Conservation (phyloP, 495 filamentous ascomycete species). For the Penicillium dipodomyicola region DNA sequence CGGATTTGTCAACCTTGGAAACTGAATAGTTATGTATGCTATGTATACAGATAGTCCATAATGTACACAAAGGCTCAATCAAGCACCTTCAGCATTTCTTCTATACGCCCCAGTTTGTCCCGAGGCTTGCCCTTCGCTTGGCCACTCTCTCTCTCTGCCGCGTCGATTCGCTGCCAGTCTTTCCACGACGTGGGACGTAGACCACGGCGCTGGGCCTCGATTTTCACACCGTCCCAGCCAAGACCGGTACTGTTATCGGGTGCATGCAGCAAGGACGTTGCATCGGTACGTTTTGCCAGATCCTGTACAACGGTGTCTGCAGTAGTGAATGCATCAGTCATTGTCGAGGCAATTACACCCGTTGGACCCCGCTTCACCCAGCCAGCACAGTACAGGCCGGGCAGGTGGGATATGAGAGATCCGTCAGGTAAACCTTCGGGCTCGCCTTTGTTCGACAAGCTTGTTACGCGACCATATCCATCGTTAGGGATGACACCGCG, state of each 20-base stretch:
- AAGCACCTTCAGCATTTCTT: slow-evolving; percentile 74
- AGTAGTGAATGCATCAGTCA: slow-evolving; percentile 91
- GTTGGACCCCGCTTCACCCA: slow-evolving; percentile 97
- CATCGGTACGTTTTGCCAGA: slow-evolving; percentile 46
- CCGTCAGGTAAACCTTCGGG: slow-evolving; percentile 33
- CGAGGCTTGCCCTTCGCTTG: slow-evolving; percentile 67
- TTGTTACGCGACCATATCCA: slow-evolving; percentile 67
- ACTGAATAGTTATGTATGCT: background rate
- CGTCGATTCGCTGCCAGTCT: slow-evolving; percentile 86
- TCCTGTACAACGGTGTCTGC: slow-evolving; percentile 77
- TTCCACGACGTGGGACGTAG: slow-evolving; percentile 62
- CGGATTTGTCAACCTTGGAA: slow-evolving; percentile 14
- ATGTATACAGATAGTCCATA: slow-evolving; percentile 5
- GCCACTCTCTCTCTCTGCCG: slow-evolving; percentile 68
- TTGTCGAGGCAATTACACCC: slow-evolving; percentile 92
- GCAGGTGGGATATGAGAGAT: slow-evolving; percentile 51
- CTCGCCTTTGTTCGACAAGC: slow-evolving; percentile 23
- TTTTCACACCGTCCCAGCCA: slow-evolving; percentile 76
- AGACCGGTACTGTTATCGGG: slow-evolving; percentile 41
- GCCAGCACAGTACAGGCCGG: slow-evolving; percentile 88
- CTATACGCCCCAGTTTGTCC: slow-evolving; percentile 75
- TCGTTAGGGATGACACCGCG: slow-evolving; percentile 85
- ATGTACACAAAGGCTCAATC: slow-evolving; percentile 18
- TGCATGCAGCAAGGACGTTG: slow-evolving; percentile 48
- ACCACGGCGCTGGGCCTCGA: slow-evolving; percentile 50